Evolutionary conservation across 352 stramenopile species (phyloP).

Genomic region (Phytophthora nicotianae): DNA sequence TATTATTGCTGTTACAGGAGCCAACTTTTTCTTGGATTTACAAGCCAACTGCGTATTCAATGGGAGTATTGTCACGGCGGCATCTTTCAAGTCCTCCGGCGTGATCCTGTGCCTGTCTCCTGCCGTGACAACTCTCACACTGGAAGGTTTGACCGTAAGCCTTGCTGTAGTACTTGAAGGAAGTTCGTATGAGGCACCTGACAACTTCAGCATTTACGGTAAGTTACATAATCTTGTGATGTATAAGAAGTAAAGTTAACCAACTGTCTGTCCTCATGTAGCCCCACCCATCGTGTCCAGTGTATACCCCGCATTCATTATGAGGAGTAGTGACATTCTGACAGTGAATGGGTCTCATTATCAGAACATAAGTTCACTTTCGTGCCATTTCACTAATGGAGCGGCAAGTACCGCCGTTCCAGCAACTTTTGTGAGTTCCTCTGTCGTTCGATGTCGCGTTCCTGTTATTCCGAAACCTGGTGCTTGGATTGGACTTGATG

Average conservation of each 20-base stretch:
- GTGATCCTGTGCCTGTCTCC: slow-evolving; percentile 42
- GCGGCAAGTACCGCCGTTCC: neutral
- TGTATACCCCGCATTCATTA: slow-evolving; percentile 36
- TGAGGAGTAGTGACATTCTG: slow-evolving; percentile 29
- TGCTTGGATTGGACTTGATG: slow-evolving; percentile 34
- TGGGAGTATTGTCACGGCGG: slow-evolving; percentile 30
- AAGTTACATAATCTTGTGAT: slow-evolving; percentile 4
- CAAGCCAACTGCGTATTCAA: slow-evolving; percentile 52
- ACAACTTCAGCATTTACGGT: slow-evolving; percentile 36
- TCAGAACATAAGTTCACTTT: slow-evolving; percentile 34
- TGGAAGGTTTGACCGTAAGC: slow-evolving; percentile 11
- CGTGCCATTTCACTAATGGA: slow-evolving; percentile 38
- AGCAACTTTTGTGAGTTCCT: slow-evolving; percentile 33
- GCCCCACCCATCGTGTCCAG: slow-evolving; percentile 30
- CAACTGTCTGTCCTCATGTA: slow-evolving; percentile 8
- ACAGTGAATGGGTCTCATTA: slow-evolving; percentile 37
- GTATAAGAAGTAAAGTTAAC: neutral
- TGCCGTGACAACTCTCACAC: slow-evolving; percentile 4
- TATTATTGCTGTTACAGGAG: slow-evolving; percentile 34
- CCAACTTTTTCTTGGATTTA: slow-evolving; percentile 39
- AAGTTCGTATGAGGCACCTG: slow-evolving; percentile 22
- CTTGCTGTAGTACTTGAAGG: slow-evolving; percentile 40
- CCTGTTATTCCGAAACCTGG: slow-evolving; percentile 28
- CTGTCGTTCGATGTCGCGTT: slow-evolving; percentile 33
- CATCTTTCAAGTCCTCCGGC: slow-evolving; percentile 29